Evolutionary conservation across 306 rosid species (phyloP), one percentile per base, ranked within the genome.

Genomic region (Ormosia semicastrata): DNA sequence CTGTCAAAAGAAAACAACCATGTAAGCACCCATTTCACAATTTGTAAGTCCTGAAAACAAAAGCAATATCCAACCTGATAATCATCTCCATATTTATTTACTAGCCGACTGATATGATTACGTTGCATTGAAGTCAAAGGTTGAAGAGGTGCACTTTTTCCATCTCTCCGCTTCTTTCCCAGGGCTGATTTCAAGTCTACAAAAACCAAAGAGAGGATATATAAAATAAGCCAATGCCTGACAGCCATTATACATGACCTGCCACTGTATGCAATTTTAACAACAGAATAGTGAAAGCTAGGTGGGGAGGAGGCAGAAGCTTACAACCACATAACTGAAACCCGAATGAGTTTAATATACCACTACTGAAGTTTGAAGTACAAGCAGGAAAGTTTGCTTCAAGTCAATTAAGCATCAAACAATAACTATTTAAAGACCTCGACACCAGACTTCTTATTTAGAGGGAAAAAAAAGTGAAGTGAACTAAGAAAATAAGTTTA

Each of bases 161-260:
- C 99, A 82, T 95, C 99, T 63, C 88, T 91, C 69, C 99, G 85
- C 85, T 81, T 84, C 86, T 95, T 95, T 78, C 99, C 99, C 6
- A 95, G 73, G 7, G 91, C 94, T 4, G 94, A 47, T 84, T 92
- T 95, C 89, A 93, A 87, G 82, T 95, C 99, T 95, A 50, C 54
- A 81, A 4, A 1, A 59, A 53, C 39, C 76, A 88, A 58, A 81
- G 5, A 78, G 66, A 84, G 69, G 18, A 40, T 14, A 54, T 8
- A 59, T 18, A 39, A 14, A 34, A 57, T 68, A 54, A 72, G 68
- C 36, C 12, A 52, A 17, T n/a, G 40, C 32, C 44, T 2, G 40
- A 63, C 1, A 13, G 33, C 40, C 32, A 56, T 4, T 41, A 71
- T 2, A 52, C 33, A 37, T n/a, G 17, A 53, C 52, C 29, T 14